A percentile compares a stretch with the other conserved stretches of the same genome.
Evolutionary conservation across 805 yeast genomes (phyloP).

Genomic region (Metschnikowia dekortorum): DNA sequence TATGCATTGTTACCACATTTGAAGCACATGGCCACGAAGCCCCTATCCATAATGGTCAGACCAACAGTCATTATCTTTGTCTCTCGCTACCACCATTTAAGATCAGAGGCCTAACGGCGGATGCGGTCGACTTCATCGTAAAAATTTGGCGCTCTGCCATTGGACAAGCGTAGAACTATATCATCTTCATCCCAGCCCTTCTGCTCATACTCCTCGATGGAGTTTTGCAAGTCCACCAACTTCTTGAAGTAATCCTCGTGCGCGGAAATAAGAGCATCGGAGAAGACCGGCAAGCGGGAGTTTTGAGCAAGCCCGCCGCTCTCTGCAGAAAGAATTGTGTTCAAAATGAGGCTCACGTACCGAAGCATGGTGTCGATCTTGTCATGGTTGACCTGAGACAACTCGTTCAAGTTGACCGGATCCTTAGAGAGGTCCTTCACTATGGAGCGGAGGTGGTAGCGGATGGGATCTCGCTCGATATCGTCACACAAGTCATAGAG

Average conservation of each 20-base stretch:
- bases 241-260: slow-evolving; percentile 20
- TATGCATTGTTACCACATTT: too few relatives aligned
- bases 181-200: slow-evolving; percentile 39
- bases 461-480: slow-evolving; percentile 45
- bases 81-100: too few relatives aligned
- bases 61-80: not conserved
- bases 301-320: slow-evolving; percentile 33
- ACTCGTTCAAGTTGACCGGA: slow-evolving; percentile 34
- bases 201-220: slow-evolving; percentile 28
- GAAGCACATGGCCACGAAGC: too few relatives aligned
- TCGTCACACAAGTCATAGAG: slow-evolving; percentile 39
- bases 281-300: slow-evolving; percentile 34
- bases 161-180: slow-evolving; percentile 29
- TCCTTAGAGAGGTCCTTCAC: slow-evolving; percentile 29
- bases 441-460: slow-evolving; percentile 43
- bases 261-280: slow-evolving; percentile 20
- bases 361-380: slow-evolving; percentile 22
- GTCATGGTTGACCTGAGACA: slow-evolving; percentile 19
- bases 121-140: not conserved
- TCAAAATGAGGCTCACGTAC: slow-evolving; percentile 27
- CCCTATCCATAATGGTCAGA: too few relatives aligned
- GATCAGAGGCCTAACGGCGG: not conserved
- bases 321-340: slow-evolving; percentile 27
- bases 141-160: slow-evolving; percentile 14
- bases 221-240: slow-evolving; percentile 19